A percentile compares a stretch with the other conserved stretches of the same genome.
These are phyloP conservation scores for Umbilicaria muhlenbergii DNA, from an alignment of 495 filamentous ascomycete species.

Conservation along the genomic window DNA sequence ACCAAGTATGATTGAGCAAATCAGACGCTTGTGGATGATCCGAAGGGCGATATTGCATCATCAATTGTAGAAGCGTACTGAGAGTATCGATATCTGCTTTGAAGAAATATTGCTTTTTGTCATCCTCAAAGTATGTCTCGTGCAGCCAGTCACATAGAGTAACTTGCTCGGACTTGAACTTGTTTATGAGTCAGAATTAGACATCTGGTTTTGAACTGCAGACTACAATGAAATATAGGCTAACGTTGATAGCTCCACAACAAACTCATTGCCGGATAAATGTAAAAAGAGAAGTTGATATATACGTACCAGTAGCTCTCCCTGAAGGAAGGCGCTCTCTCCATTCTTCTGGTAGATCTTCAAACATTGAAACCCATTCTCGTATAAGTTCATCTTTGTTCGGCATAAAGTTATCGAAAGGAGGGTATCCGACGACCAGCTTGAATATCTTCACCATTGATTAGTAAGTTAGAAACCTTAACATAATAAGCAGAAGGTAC, in stretches of 20 bases:
- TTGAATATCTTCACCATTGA: constrained; percentile 6
- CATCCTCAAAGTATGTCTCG: constrained; percentile 7
- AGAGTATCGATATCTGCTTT: constrained; percentile 5
- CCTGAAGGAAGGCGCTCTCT: not conserved
- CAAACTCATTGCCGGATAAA: not conserved
- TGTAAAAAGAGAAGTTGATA: not conserved
- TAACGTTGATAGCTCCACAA: not conserved
- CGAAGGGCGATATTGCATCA: constrained; percentile 8
- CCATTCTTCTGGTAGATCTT: constrained; percentile 7
- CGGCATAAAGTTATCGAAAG: constrained; percentile 8
- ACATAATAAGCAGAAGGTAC: not conserved
- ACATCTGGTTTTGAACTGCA: not conserved
- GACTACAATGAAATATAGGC: not conserved
- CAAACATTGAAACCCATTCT: constrained; percentile 8
- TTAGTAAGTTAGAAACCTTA: constrained; percentile 3
- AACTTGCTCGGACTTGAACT: not conserved
- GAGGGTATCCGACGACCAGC: constrained; percentile 8
- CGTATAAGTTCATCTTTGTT: constrained; percentile 5
- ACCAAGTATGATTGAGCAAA: constrained; percentile 6
- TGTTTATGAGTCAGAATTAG: constrained; percentile 1
- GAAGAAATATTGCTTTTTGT: constrained; percentile 4
- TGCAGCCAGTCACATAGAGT: constrained; percentile 8
- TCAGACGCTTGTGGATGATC: constrained; percentile 4
- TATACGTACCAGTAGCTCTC: constrained; percentile 1
- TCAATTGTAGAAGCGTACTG: constrained; percentile 1